Base-by-base conservation (phyloP, 2,329 filamentous ascomycete species). In the Aspergillus sp. region DNA sequence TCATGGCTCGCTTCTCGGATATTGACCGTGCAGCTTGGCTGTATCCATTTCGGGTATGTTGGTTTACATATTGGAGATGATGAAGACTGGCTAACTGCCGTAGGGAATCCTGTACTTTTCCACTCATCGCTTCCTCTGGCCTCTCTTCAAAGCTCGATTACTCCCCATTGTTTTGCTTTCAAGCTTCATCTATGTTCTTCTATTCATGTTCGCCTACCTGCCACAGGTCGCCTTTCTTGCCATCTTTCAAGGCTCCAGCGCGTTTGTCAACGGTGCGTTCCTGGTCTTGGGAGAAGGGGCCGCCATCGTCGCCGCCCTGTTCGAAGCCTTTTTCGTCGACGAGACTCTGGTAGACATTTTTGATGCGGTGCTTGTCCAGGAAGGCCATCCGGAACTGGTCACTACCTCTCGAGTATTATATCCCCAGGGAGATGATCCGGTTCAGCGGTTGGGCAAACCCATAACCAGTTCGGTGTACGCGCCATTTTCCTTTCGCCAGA, bases 401-500 rank as follows among this genome's bases (percentile, higher is more conserved):
- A 74, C 78, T 26, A 75, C 80, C 43, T 76, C 85, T 55, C 72
- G 87, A 66, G 70, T 86, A 49, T 74, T 83, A 58, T 83, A 80
- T 61, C 71, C 71, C 27, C 83, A 90, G 50, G 81, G 81, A 1
- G 80, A 83, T 42, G 82, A 84, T 57, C 79, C 88, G 0, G 82
- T 93, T 42, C 84, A 84, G 62, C 83, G 84, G 67, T 80, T 97
- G 0, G 91, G 90, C 29, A 89, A 88, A 54, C 88, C 89, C 0
- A 89, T 84, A 0, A 80, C 73, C 26, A 75, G 81, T 1, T 86
- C 88, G 0, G 77, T 88, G 12, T 96, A 93, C 67, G 83, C 86
- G 6, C 91, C 91, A 0, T 96, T 94, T 75, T 94, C 87, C 46
- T 72, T 95, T 45, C 80, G 87, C n/a, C 91, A 96, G 66, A 93